phyloP scores from a whole-genome alignment of 2,329 filamentous ascomycete species.

The Verticillium dahliae region DNA sequence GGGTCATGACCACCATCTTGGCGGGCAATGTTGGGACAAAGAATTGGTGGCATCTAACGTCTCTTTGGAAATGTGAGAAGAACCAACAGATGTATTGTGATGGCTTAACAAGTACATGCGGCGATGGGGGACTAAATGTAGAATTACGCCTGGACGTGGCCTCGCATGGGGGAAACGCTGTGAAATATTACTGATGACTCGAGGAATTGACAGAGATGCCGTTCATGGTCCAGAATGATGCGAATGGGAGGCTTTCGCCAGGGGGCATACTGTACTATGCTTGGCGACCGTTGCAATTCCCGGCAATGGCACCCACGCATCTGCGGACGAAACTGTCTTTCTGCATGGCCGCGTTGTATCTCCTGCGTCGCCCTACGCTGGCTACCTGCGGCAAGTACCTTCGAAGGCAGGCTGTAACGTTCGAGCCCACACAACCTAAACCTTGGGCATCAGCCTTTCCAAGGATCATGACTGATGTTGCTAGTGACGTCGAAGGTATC shows the following conservation, averaged over 20 bases:
- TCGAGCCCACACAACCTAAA: background rate
- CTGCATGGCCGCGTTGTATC: no score
- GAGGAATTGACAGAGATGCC: background rate
- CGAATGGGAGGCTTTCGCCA: no score
- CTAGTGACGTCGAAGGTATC: background rate
- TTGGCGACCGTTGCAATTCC: background rate
- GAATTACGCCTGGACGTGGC: background rate
- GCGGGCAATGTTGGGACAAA: background rate
- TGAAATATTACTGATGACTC: background rate
- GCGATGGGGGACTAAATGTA: background rate
- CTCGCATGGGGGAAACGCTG: background rate
- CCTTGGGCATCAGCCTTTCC: background rate
- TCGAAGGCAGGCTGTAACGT: background rate
- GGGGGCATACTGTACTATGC: background rate
- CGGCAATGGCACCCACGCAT: background rate
- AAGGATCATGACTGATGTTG: background rate
- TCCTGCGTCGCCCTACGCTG: no score
- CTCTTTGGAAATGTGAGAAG: background rate
- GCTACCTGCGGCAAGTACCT: background rate
- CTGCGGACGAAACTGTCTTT: no score
- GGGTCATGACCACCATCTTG: background rate
- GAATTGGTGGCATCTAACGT: background rate
- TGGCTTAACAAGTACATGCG: background rate
- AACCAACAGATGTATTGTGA: background rate
- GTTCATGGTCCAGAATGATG: background rate